A percentile compares a stretch with the other conserved stretches of the same genome.
Conservation (phyloP, 2,329 filamentous ascomycete genomes). For the Fonsecaea nubica region DNA sequence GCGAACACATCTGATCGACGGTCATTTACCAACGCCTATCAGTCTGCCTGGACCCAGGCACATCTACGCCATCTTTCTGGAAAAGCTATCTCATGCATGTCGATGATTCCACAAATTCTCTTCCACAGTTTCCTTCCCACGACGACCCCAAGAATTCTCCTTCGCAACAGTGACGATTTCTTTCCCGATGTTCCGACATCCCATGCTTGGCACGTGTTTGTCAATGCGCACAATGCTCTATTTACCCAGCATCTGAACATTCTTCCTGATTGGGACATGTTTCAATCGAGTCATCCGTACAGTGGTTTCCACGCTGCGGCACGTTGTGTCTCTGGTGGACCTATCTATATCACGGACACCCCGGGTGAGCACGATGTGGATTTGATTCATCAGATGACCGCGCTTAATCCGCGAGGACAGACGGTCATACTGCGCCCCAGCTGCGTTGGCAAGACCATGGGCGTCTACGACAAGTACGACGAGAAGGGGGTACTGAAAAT, state of each 20-base stretch:
- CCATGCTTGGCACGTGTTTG: constrained; percentile 94
- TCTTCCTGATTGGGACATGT: constrained; percentile 84
- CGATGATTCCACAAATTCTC: constrained; percentile 81
- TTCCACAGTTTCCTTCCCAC: constrained; percentile 82
- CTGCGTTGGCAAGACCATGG: constrained; percentile 72
- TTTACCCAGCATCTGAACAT: constrained; percentile 85
- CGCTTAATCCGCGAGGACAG: constrained; percentile 70
- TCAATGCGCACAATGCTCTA: constrained; percentile 87
- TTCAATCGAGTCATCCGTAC: constrained; percentile 72
- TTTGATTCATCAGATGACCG: constrained; percentile 82
- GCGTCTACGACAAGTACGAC: constrained; percentile 77
- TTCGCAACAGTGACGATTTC: constrained; percentile 88
- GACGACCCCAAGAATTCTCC: constrained; percentile 70
- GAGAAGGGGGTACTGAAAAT: constrained; percentile 77
- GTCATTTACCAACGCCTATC: constrained; percentile 74
- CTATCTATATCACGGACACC: constrained; percentile 91
- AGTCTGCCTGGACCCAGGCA: constrained; percentile 83
- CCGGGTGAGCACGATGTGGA: constrained; percentile 79
- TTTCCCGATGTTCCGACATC: constrained; percentile 81
- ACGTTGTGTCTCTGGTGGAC: constrained; percentile 86
- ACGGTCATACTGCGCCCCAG: constrained; percentile 84
- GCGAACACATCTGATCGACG: constrained; percentile 72
- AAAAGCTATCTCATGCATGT: constrained; percentile 92
- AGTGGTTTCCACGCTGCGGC: constrained; percentile 88
- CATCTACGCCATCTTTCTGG: constrained; percentile 78